Evolutionary conservation across 768 basidiomycete species (phyloP).

Genomic region (Russula abietina): DNA sequence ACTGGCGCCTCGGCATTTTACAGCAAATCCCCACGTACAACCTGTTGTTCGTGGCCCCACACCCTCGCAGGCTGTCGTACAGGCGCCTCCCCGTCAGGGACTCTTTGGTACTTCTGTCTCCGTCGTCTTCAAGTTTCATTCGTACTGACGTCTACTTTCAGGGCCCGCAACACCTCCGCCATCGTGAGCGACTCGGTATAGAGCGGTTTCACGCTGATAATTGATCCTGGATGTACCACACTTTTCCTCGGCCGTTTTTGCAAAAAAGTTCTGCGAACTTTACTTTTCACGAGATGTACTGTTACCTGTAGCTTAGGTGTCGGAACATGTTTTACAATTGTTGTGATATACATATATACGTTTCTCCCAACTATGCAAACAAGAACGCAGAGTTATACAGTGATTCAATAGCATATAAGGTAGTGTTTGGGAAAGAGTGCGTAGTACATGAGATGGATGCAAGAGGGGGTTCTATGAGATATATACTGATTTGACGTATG

Average conservation of each 20-base stretch:
- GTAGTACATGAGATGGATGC: neutral
- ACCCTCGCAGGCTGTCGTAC: constrained; percentile 32
- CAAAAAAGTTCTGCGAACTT: neutral
- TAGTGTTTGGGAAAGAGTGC: neutral
- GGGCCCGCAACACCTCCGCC: constrained; percentile 32
- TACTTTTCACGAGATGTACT: neutral
- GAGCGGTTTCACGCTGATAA: neutral
- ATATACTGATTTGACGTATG: neutral
- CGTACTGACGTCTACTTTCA: constrained; percentile 6
- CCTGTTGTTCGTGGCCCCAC: constrained; percentile 41
- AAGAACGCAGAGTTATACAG: neutral
- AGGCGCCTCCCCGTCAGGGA: constrained; percentile 48
- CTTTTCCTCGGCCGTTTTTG: neutral
- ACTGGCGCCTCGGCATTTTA: too few species aligned
- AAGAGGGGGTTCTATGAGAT: neutral
- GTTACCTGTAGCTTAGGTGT: constrained; percentile 9
- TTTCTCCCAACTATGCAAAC: neutral
- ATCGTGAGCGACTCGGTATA: constrained; percentile 20
- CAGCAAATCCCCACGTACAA: constrained; percentile 61
- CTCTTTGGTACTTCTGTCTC: constrained; percentile 51
- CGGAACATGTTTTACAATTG: neutral
- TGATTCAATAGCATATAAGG: neutral
- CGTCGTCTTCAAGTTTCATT: neutral
- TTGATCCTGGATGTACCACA: neutral
- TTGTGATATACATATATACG: neutral